Evolutionary conservation across 192 early-diverging fungal genomes (phyloP), one percentile per base, ranked within the genome.

Genomic region (Coemansia sp.): DNA sequence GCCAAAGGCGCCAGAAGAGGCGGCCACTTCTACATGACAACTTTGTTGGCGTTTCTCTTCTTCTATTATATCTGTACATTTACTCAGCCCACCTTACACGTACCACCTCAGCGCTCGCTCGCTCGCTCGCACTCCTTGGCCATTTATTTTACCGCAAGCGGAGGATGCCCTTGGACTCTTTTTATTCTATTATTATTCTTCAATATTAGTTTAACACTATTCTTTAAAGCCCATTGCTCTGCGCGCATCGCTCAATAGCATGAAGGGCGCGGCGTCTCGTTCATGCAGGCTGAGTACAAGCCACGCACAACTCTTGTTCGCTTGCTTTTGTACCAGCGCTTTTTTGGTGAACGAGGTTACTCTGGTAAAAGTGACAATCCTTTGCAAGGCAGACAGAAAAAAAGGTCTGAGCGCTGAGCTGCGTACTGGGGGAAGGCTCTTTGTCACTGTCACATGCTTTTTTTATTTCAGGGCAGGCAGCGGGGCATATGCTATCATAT

Each of bases 261-360:
- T 12, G n/a, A 15, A n/a, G n/a, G n/a, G n/a, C n/a, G 38, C n/a
- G 38, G 14, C n/a, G 21, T 52, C 27, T 32, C 29, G 9, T n/a
- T n/a, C 48, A 52, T 52, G 48, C 48, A 52, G 48, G 48, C 48
- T n/a, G 29, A 52, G 27, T 32, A 53, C 52, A 53, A 32, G 52
- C 52, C 32, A 53, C 19, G 46, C 46, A 26, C 27, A n/a, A n/a
- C 46, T 8, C 4, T 46, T 50, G 12, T 5, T 50, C 46, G 26
- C 46, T 50, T 14, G 24, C 24, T 43, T n/a, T n/a, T n/a, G n/a
- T n/a, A n/a, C n/a, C n/a, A n/a, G n/a, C n/a, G n/a, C n/a, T n/a
- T n/a, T n/a, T n/a, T n/a, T n/a, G n/a, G n/a, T n/a, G n/a, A n/a
- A n/a, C n/a, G n/a, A 41, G 40, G 19, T 19, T 21, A 43, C n/a